Conservation (phyloP, 192 early-diverging fungal species). For the Thamnidium elegans region DNA sequence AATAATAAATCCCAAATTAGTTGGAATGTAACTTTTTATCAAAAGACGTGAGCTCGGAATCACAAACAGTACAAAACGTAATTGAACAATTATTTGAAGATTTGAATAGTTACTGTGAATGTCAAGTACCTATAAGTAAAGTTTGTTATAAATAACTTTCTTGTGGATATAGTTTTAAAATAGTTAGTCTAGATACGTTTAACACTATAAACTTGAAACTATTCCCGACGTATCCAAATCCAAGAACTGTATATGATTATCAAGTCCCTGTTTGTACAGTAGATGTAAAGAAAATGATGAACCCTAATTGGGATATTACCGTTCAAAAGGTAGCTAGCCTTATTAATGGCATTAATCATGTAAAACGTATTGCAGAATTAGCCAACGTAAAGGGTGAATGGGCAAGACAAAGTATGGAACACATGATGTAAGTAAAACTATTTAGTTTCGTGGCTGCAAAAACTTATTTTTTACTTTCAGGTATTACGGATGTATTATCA, state of each 20-base stretch:
- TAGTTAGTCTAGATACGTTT: constrained; percentile 53
- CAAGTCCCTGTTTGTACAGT: constrained; percentile 81
- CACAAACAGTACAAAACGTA: constrained; percentile 59
- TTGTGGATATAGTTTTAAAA: neutral
- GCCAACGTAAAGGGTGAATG: constrained; percentile 75
- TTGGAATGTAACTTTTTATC: constrained; percentile 59
- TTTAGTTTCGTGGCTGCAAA: neutral
- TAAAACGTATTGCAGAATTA: constrained; percentile 76
- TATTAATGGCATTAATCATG: constrained; percentile 85
- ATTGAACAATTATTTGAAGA: constrained; percentile 85
- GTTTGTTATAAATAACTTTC: neutral
- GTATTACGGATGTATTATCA: constrained; percentile 86
- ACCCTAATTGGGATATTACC: constrained; percentile 92
- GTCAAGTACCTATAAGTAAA: constrained; percentile 81
- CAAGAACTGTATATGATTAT: constrained; percentile 72
- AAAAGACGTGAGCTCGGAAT: constrained; percentile 36
- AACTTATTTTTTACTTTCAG: constrained; percentile 29
- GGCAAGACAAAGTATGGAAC: constrained; percentile 80
- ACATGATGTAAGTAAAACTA: constrained; percentile 68
- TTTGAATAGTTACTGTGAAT: constrained; percentile 83
- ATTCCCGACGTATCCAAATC: constrained; percentile 76
- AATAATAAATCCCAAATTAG: constrained; percentile 28
- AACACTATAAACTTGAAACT: constrained; percentile 85
- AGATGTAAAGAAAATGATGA: constrained; percentile 54
- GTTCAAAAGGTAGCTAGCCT: constrained; percentile 69